Percentiles rank a stretch among this genome's conserved stretches.
These are phyloP conservation scores for Pseudozyma sp. DNA, from an alignment of 1,284 basidiomycete genomes.

Conservation along the genomic window DNA sequence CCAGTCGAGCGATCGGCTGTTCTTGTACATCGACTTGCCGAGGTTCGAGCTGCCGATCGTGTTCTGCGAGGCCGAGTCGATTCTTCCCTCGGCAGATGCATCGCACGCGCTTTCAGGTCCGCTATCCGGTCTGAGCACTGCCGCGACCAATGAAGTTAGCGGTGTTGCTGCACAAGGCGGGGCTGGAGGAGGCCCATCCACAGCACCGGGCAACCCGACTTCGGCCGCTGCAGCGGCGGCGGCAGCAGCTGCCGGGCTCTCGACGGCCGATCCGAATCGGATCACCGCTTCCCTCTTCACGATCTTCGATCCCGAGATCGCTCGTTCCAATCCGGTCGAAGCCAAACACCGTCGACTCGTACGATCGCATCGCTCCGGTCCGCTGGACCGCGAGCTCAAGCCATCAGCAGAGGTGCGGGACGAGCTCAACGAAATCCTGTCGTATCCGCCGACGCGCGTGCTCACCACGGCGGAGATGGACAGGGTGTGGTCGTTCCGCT, in stretches of 20 bases:
- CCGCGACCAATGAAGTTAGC: neutral
- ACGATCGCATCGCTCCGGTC: slow-evolving; percentile 91
- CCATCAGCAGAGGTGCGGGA: slow-evolving; percentile 93
- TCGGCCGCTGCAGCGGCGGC: slow-evolving; percentile 38
- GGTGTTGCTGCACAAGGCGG: slow-evolving; percentile 14
- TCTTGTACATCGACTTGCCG: slow-evolving; percentile 93
- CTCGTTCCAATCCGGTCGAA: slow-evolving; percentile 92
- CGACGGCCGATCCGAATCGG: slow-evolving; percentile 63
- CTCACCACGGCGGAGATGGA: slow-evolving; percentile 94
- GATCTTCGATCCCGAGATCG: slow-evolving; percentile 90
- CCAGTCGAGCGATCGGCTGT: slow-evolving; percentile 69
- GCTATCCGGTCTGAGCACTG: slow-evolving; percentile 4
- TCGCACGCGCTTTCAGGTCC: slow-evolving; percentile 22
- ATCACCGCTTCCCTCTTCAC: slow-evolving; percentile 77
- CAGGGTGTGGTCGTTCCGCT: slow-evolving; percentile 97
- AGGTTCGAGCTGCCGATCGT: slow-evolving; percentile 99
- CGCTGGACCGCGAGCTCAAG: slow-evolving; percentile 93
- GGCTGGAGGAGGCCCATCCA: neutral
- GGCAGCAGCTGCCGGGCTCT: slow-evolving; percentile 68
- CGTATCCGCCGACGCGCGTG: slow-evolving; percentile 87
- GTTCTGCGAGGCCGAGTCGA: slow-evolving; percentile 75
- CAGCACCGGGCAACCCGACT: slow-evolving; percentile 19
- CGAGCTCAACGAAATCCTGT: slow-evolving; percentile 88
- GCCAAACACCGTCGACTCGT: slow-evolving; percentile 95
- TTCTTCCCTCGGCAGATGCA: slow-evolving; percentile 17